Evolutionary conservation across 768 basidiomycete genomes (phyloP), one percentile per base, ranked within the genome.

Genomic region (Mrakia gelida): DNA sequence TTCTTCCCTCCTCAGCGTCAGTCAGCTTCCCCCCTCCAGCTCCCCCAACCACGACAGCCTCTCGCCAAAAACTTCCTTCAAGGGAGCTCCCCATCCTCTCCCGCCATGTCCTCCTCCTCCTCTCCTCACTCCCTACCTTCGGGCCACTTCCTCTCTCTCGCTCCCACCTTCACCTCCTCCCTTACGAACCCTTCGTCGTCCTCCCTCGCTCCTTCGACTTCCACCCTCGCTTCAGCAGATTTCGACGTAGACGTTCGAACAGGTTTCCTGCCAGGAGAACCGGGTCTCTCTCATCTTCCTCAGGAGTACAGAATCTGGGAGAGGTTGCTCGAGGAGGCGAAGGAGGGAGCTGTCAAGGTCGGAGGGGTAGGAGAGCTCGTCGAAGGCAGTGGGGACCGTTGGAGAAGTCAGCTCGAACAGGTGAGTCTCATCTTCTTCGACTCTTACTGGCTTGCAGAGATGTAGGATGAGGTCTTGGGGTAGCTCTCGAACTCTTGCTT

Each of bases 161-260:
- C 79, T 15, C 80, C 80, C 45, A 79, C 81, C 63, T 79, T 45
- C 81, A 71, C 10, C 45, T 56, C 26, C 74, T 70, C 38, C 52
- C 72, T 9, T 34, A 4, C 59, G 21, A 38, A 18, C 38, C 78
- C 52, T 6, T 65, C 72, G 8, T 78, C 79, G 41, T 79, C 80
- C 61, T 80, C 81, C 16, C 78, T 81, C 41, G 84, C 84, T 11
- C 83, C 84, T 21, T 89, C 89, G 79, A 88, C 88, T 21, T 87
- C 88, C 30, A 91, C 92, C 18, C 88, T 92, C 78, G 91, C 92
- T 15, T 90, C 91, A 3, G 91, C 92, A 80, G 92, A 92, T 86
- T 98, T 94, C 86, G 94, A 98, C 83, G 92, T 98, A 79, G 94
- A 95, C 83, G 90, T 91, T 15, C 87, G 90, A 23, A 93, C 94